Conservation (phyloP, 2,329 filamentous ascomycete genomes). For the Sporothrix phasma region DNA sequence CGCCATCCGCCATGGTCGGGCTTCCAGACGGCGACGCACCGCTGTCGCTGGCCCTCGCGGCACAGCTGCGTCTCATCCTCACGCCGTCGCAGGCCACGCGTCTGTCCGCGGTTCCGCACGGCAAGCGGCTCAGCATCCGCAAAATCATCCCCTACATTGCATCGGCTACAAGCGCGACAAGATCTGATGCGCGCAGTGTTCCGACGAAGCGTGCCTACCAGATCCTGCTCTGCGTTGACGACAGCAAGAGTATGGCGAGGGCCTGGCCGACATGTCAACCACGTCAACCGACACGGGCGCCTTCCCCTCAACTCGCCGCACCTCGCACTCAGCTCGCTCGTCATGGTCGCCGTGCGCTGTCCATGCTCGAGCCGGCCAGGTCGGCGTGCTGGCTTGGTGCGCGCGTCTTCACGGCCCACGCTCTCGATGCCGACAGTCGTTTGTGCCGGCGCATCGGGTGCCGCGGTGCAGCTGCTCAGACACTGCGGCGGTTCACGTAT, state of each 20-base stretch:
- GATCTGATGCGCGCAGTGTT: slow-evolving; percentile 91
- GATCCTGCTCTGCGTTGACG: slow-evolving; percentile 93
- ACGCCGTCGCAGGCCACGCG: slow-evolving; percentile 92
- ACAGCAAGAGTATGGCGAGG: slow-evolving; percentile 86
- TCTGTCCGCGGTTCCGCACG: slow-evolving; percentile 90
- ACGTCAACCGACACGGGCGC: background rate
- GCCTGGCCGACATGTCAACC: background rate
- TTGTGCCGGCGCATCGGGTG: slow-evolving; percentile 29
- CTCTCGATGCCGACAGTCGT: slow-evolving; percentile 68
- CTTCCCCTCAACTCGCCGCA: slow-evolving; percentile 31
- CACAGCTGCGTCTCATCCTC: slow-evolving; percentile 90
- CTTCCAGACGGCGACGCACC: slow-evolving; percentile 77
- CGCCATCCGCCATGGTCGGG: slow-evolving; percentile 71
- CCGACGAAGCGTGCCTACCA: slow-evolving; percentile 94
- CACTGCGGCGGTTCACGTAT: slow-evolving; percentile 78
- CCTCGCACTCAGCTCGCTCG: slow-evolving; percentile 86
- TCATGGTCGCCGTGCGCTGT: slow-evolving; percentile 77
- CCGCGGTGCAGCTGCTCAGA: slow-evolving; percentile 69
- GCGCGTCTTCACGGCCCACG: slow-evolving; percentile 73
- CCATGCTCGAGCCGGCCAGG: slow-evolving; percentile 91
- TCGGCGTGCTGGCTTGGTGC: slow-evolving; percentile 88
- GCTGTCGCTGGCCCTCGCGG: slow-evolving; percentile 80
- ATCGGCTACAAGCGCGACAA: slow-evolving; percentile 97
- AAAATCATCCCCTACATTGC: slow-evolving; percentile 99
- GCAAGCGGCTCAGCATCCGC: slow-evolving; percentile 97